Evolutionary conservation across 2,329 filamentous ascomycete species (phyloP), one percentile per base, ranked within the genome.

Genomic region (Claviceps spartinae): DNA sequence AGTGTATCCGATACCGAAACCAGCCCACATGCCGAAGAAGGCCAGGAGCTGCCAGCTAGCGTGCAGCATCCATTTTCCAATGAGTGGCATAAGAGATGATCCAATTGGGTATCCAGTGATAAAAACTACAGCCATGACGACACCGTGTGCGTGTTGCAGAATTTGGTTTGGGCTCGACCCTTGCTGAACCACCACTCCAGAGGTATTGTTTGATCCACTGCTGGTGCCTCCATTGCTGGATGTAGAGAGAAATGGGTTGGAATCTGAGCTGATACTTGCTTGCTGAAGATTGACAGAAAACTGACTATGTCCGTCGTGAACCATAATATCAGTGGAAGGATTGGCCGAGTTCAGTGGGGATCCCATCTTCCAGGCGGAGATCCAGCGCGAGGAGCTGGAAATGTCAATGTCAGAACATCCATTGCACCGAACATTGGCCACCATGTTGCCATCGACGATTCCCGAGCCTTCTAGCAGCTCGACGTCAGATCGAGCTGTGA

Each of bases 101-200:
- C 80, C 82, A 3, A 82, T 57, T 0, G 82, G 82, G 57, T 81
- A 83, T 24, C 81, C 65, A 13, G 77, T 59, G 2, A 78, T 71
- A 56, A 83, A 80, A n/a, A 77, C 74, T 47, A 83, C 60, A 26
- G 74, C 72, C 79, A 84, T 81, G 59, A 84, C 66, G 56, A 81
- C 69, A 47, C 79, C 81, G 56, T 83, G 80, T 0, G 73, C 64
- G 6, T 70, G 61, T 18, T 71, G 48, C 9, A 70, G 59, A 4
- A 59, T 61, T 11, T 61, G 55, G 48, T 51, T 63, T 9, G 54
- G 55, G 20, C 54, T 54, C 13, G 20, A 3, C 34, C 36, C 42
- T 30, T 46, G 42, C 43, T 46, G 34, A 13, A 46, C 36, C 34
- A 41, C 42, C 1, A 51, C 42, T 14, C 42, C 49, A 22, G 20